Evolutionary conservation across 2,329 filamentous ascomycete genomes (phyloP).

Genomic region (Nothomitra cinnamomea): DNA sequence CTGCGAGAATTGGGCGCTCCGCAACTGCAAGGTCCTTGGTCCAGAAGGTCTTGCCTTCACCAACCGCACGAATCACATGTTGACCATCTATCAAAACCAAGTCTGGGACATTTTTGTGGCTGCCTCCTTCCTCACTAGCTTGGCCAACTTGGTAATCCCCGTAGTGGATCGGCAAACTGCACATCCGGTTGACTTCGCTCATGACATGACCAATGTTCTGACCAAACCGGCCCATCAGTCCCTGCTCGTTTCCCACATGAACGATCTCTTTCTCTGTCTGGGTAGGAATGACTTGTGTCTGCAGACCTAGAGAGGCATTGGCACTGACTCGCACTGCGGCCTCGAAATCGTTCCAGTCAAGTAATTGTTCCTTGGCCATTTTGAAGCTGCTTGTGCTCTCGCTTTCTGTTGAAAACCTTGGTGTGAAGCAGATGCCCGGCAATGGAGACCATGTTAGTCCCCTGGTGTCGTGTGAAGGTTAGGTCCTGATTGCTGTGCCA

Average conservation of each 20-base stretch:
- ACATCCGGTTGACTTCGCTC: background rate
- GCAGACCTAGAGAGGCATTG: background rate
- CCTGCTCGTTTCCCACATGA: background rate
- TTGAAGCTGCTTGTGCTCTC: background rate
- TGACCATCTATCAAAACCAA: background rate
- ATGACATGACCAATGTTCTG: background rate
- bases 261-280: background rate
- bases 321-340: background rate
- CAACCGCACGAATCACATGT: background rate
- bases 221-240: constrained; percentile 1
- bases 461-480: background rate
- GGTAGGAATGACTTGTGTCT: background rate
- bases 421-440: background rate
- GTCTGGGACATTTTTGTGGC: background rate
- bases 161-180: background rate
- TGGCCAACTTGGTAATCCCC: background rate
- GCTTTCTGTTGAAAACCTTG: background rate
- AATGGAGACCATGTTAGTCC: background rate
- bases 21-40: background rate
- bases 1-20: background rate
- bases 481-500: background rate
- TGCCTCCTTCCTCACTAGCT: background rate
- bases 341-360: background rate
- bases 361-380: background rate
- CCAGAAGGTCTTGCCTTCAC: background rate